A percentile compares a stretch with the other conserved stretches of the same genome.
phyloP scores from a whole-genome alignment of 106 monocot species.

The Dactylorhiza incarnata region DNA sequence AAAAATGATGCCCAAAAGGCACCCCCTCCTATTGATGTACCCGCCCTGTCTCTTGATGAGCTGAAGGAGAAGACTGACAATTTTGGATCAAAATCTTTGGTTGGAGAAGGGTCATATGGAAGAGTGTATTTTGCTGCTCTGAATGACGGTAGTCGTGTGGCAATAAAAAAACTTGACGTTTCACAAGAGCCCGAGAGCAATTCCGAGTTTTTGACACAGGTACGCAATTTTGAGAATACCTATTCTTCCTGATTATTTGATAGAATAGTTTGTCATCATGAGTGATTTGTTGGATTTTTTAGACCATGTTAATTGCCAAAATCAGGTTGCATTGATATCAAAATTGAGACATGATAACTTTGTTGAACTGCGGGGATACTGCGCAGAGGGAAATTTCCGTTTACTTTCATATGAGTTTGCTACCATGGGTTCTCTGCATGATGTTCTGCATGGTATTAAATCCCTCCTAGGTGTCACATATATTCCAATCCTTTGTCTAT shows the following conservation, averaged over 20 bases:
- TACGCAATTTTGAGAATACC: background rate
- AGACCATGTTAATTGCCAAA: slow-evolving; percentile 4
- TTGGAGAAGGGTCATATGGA: slow-evolving; percentile 66
- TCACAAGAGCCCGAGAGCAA: slow-evolving; percentile 15
- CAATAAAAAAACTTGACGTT: slow-evolving; percentile 58
- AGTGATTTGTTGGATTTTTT: background rate
- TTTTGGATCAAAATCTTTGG: slow-evolving; percentile 40
- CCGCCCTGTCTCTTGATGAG: slow-evolving; percentile 41
- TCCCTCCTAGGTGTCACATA: background rate
- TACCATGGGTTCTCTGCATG: slow-evolving; percentile 59
- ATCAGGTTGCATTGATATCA: slow-evolving; percentile 40
- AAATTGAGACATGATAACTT: slow-evolving; percentile 52
- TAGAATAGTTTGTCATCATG: background rate
- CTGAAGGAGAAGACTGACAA: slow-evolving; percentile 46
- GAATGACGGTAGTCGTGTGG: slow-evolving; percentile 29
- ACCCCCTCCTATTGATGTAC: slow-evolving; percentile 34
- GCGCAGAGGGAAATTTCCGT: slow-evolving; percentile 34
- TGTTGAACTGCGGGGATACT: slow-evolving; percentile 45
- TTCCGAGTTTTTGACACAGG: slow-evolving; percentile 21
- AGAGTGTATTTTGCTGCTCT: slow-evolving; percentile 52
- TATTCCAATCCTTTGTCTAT: background rate
- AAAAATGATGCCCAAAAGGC: slow-evolving; percentile 5
- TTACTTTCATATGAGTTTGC: slow-evolving; percentile 55
- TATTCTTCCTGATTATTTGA: background rate
- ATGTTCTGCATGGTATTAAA: slow-evolving; percentile 52